Evolutionary conservation across 768 basidiomycete species (phyloP).

Genomic region (Gymnopilus dilepis): DNA sequence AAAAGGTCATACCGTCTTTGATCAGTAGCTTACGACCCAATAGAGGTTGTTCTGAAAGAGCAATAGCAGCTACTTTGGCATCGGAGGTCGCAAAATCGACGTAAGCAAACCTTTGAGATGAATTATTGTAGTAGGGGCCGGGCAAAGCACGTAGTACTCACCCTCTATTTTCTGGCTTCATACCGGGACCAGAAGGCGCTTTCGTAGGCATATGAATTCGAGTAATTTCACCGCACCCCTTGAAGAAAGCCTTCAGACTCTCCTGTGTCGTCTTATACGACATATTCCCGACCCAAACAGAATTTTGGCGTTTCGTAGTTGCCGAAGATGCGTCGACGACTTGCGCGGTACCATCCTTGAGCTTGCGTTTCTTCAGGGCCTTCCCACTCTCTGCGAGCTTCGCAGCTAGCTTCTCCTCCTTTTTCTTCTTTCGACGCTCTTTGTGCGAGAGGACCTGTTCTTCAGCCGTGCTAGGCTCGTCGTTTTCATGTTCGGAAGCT

Average conservation of each 20-base stretch:
- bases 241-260: conserved; percentile 73
- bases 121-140: conserved; percentile 8
- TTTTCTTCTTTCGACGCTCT: conserved; percentile 69
- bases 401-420: conserved; percentile 40
- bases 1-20: conserved; percentile 75
- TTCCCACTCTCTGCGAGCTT: conserved; percentile 27
- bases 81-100: conserved; percentile 89
- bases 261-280: conserved; percentile 86
- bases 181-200: conserved; percentile 48
- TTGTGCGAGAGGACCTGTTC: conserved; percentile 74
- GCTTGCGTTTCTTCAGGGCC: conserved; percentile 52
- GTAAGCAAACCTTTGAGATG: conserved; percentile 81
- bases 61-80: conserved; percentile 75
- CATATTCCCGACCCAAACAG: conserved; percentile 96
- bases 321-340: conserved; percentile 26
- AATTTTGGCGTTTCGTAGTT: conserved; percentile 71
- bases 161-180: conserved; percentile 79
- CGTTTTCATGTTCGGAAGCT: conserved; percentile 10
- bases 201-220: conserved; percentile 89
- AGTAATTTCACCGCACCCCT: conserved; percentile 74
- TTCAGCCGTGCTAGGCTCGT: conserved; percentile 33
- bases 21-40: conserved; percentile 90
- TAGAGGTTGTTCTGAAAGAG: conserved; percentile 79
- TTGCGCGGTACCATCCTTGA: conserved; percentile 42
- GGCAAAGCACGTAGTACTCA: conserved; percentile 41